These are phyloP conservation scores for Combretum micranthum DNA, from an alignment of 345 rosid species.

Conservation along the genomic window DNA sequence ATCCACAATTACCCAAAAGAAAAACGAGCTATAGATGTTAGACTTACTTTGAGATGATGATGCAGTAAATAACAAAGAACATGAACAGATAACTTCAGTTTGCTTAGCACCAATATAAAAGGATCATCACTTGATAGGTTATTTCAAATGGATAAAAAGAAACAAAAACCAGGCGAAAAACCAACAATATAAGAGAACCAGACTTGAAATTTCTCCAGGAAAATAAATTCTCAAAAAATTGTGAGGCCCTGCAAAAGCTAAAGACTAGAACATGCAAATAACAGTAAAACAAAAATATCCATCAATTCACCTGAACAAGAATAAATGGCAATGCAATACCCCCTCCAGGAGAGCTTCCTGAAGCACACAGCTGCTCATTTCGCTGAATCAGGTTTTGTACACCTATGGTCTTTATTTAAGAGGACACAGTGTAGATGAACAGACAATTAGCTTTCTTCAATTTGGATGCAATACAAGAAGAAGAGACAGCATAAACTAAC, in stretches of 20 bases:
- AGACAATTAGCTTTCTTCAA: slow-evolving; percentile 3
- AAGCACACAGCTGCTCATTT: slow-evolving; percentile 72
- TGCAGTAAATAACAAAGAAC: too few species aligned
- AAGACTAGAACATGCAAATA: neutral
- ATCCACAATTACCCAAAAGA: too few species aligned
- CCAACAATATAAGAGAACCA: too few species aligned
- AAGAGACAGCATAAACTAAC: slow-evolving; percentile 32
- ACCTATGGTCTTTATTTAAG: slow-evolving; percentile 56
- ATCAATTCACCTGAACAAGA: slow-evolving; percentile 80
- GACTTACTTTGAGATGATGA: too few species aligned
- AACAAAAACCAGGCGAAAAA: too few species aligned
- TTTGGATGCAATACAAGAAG: slow-evolving; percentile 1
- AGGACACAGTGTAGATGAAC: neutral
- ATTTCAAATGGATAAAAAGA: too few species aligned
- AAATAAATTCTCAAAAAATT: neutral
- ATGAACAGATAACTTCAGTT: too few species aligned
- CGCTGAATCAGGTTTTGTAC: slow-evolving; percentile 79
- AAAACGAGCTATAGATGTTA: too few species aligned
- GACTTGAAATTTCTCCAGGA: too few species aligned
- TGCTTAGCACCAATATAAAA: too few species aligned
- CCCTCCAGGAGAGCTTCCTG: slow-evolving; percentile 75
- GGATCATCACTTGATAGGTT: too few species aligned
- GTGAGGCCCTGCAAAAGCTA: neutral
- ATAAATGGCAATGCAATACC: slow-evolving; percentile 97
- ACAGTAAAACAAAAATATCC: neutral